A percentile compares a stretch with the other conserved stretches of the same genome.
phyloP scores from a whole-genome alignment of 2,329 filamentous ascomycete genomes.

The Calycina marina region DNA sequence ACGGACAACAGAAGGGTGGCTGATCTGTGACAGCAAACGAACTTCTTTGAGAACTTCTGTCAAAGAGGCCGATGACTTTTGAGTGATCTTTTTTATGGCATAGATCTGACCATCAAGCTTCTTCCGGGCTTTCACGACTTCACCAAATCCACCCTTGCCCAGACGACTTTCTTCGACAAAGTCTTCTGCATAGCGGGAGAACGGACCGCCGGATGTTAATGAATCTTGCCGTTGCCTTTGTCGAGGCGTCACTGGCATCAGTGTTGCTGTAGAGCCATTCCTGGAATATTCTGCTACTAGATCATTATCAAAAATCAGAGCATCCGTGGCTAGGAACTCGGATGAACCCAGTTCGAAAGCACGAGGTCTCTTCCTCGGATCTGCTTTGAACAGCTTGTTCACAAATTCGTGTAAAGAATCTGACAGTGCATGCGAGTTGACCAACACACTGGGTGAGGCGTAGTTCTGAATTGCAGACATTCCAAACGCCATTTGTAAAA shows the following conservation, averaged over 20 bases:
- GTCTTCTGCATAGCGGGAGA: conserved; percentile 63
- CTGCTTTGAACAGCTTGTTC: conserved; percentile 68
- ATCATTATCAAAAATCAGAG: conserved; percentile 34
- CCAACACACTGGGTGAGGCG: conserved; percentile 61
- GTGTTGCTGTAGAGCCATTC: conserved; percentile 26
- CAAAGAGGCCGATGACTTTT: conserved; percentile 62
- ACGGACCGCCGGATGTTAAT: conserved; percentile 33
- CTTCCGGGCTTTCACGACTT: conserved; percentile 89
- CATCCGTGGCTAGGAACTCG: conserved; percentile 52
- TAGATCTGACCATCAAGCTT: conserved; percentile 89
- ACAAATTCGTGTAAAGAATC: conserved; percentile 67
- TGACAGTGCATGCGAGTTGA: conserved; percentile 58
- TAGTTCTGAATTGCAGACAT: conserved; percentile 62
- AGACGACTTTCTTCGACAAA: conserved; percentile 82
- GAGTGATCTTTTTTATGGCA: conserved; percentile 91
- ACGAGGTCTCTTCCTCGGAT: conserved; percentile 70
- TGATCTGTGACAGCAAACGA: conserved; percentile 77
- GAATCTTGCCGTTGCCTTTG: conserved; percentile 46
- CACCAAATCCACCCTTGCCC: conserved; percentile 88
- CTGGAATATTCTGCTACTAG: conserved; percentile 26
- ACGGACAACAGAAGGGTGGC: conserved; percentile 55
- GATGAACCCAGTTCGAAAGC: conserved; percentile 59
- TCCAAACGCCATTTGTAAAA: conserved; percentile 90
- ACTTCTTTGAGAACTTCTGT: conserved; percentile 78
- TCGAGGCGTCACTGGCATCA: conserved; percentile 28